These are phyloP conservation scores for Debaryomyces maramus DNA, from an alignment of 805 yeast species.

Conservation along the genomic window DNA sequence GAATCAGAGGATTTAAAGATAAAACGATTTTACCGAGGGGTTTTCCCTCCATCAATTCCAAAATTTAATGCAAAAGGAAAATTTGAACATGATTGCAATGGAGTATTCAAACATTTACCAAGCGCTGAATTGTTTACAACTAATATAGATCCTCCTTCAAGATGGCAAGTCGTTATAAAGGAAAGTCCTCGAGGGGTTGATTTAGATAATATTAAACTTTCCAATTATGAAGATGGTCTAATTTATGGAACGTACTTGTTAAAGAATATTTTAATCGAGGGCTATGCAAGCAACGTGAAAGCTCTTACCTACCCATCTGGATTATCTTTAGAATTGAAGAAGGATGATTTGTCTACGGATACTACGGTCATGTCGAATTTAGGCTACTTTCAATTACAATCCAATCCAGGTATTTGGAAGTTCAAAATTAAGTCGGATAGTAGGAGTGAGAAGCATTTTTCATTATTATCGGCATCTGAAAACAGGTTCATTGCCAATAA, in stretches of 20 bases:
- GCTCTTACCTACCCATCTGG: slow-evolving; percentile 48
- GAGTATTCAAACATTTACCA: slow-evolving; percentile 50
- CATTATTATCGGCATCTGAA: slow-evolving; percentile 39
- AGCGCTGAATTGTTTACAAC: slow-evolving; percentile 45
- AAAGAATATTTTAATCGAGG: slow-evolving; percentile 64
- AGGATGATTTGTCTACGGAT: slow-evolving; percentile 34
- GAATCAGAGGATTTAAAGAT: slow-evolving; percentile 43
- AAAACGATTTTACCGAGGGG: slow-evolving; percentile 58
- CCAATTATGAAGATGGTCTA: slow-evolving; percentile 34
- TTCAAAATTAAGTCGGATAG: slow-evolving; percentile 41
- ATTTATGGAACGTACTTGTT: slow-evolving; percentile 52
- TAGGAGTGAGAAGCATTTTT: slow-evolving; percentile 27
- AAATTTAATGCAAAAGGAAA: slow-evolving; percentile 28
- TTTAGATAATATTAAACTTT: slow-evolving; percentile 57
- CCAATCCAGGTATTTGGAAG: slow-evolving; percentile 69
- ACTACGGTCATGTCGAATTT: slow-evolving; percentile 75
- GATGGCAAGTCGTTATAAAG: slow-evolving; percentile 66
- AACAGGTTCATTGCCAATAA: slow-evolving; percentile 40
- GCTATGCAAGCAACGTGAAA: slow-evolving; percentile 54
- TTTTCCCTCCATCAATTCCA: slow-evolving; percentile 33
- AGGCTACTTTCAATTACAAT: slow-evolving; percentile 81
- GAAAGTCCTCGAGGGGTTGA: slow-evolving; percentile 46
- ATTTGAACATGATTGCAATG: slow-evolving; percentile 19
- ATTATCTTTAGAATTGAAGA: slow-evolving; percentile 43
- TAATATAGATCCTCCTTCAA: slow-evolving; percentile 58